Conservation (phyloP, 352 stramenopile genomes). For the Globisporangium abappressorium region DNA sequence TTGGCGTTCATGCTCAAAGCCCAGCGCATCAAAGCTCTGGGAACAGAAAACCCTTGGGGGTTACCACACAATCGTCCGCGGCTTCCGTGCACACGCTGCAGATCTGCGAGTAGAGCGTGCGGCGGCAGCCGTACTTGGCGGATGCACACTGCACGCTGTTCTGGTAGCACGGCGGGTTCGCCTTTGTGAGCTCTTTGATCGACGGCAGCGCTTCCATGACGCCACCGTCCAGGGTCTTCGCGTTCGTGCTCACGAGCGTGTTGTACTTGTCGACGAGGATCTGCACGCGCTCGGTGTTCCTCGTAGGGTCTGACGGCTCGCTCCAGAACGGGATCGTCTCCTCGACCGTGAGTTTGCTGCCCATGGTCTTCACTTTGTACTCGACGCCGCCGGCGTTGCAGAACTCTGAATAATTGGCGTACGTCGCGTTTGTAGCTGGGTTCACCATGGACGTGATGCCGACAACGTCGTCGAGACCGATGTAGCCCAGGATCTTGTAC, state of each 20-base stretch:
- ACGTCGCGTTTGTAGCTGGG: conserved; percentile 30
- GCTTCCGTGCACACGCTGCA: conserved; percentile 44
- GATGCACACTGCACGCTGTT: conserved; percentile 51
- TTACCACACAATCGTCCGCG: conserved; percentile 33
- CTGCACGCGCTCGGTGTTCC: conserved; percentile 43
- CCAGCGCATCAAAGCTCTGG: conserved; percentile 4
- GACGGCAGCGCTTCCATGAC: conserved; percentile 48
- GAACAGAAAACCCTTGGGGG: conserved; percentile 15
- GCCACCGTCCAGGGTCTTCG: conserved; percentile 32
- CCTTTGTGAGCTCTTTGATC: conserved; percentile 25
- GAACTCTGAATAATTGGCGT: conserved; percentile 56
- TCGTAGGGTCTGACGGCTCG: conserved; percentile 36
- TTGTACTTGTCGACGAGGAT: conserved; percentile 52
- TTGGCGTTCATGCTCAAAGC: too few relatives aligned
- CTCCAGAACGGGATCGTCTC: conserved; percentile 64
- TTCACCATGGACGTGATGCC: conserved; percentile 65
- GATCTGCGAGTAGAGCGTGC: conserved; percentile 54
- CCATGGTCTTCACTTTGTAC: conserved; percentile 35
- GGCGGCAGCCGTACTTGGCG: conserved; percentile 47
- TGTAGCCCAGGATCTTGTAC: conserved; percentile 61
- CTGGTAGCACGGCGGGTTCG: conserved; percentile 59
- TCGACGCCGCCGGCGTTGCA: conserved; percentile 51
- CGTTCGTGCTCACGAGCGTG: conserved; percentile 24
- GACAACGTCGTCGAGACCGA: conserved; percentile 63
- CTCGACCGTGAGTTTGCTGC: conserved; percentile 27